Base-by-base conservation (phyloP, 2,329 filamentous ascomycete genomes). In the Claviceps fusiformis region DNA sequence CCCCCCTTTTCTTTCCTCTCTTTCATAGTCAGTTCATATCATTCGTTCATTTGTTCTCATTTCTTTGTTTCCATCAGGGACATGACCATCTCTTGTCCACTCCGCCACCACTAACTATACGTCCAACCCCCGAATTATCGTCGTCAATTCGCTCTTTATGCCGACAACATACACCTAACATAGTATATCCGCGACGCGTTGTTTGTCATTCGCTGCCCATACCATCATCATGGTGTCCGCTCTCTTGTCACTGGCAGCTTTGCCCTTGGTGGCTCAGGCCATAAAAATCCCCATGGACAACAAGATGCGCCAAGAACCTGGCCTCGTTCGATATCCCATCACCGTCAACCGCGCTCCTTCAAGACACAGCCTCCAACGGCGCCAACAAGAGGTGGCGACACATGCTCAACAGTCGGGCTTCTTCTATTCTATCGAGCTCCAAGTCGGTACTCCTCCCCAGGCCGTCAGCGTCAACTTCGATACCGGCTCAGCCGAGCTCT, bases 401-500 rank as follows among this genome's bases (percentile, higher is more conserved):
- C 45, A 55, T 15, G 56, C 59, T 6, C 64, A 67, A 45, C 59
- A 63, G 55, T 62, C 61, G 29, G 68, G 67, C 9, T 68, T 66
- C 56, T 67, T 69, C 55, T 71, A 74, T 62, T 69, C 66, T 44
- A 69, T 72, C 49, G 66, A 71, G 17, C 56, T 74, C 24, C 56
- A 58, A 13, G 61, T 74, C 41, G 71, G 71, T 9, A 71, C 66
- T 0, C 71, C 71, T 5, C 63, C 64, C 5, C 70, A 73, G 55
- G 54, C 59, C 4, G 68, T 73, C 48, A 68, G 63, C 39, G 68
- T 73, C 57, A 66, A 70, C 57, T 66, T 74, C 51, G 71, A 74
- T 56, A 73, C 71, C 0, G 70, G 70, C 17, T 73, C 71, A 4
- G 62, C 65, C 9, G 71, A 73, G 59, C 64, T 72, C 5, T 74